Percentiles rank a stretch among this genome's conserved stretches.
These are phyloP conservation scores for Pythium monospermum DNA, from an alignment of 352 stramenopile genomes.

Conservation along the genomic window DNA sequence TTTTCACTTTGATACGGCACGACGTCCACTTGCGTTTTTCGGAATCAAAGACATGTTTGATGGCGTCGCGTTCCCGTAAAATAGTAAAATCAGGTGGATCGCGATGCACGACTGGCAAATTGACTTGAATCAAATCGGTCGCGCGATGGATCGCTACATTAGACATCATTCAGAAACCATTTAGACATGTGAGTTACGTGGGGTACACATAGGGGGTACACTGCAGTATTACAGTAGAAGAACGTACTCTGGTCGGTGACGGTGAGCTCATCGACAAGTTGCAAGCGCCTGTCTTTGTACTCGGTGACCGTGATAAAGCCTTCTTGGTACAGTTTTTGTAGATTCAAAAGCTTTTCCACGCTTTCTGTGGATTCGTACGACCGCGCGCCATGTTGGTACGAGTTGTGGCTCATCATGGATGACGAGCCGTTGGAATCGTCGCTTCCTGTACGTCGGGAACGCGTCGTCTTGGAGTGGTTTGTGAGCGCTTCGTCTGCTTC, in stretches of 20 bases:
- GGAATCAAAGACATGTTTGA: conserved; percentile 80
- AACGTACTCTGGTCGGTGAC: conserved; percentile 52
- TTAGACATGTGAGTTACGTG: too few species aligned
- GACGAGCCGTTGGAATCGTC: conserved; percentile 15
- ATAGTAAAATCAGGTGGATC: conserved; percentile 58
- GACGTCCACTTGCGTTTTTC: conserved; percentile 70
- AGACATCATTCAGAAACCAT: conserved; percentile 9
- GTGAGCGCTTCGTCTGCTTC: conserved; percentile 1
- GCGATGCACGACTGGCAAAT: conserved; percentile 54
- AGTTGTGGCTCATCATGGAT: conserved; percentile 10
- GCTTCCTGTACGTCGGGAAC: conserved; percentile 6
- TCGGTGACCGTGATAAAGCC: conserved; percentile 80
- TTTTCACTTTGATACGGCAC: conserved; percentile 63
- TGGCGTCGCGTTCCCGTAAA: conserved; percentile 57
- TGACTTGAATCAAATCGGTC: conserved; percentile 46
- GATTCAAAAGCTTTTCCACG: conserved; percentile 58
- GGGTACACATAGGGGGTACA: too few species aligned
- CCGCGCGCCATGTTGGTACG: conserved; percentile 7
- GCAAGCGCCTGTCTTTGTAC: conserved; percentile 60
- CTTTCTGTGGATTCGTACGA: conserved; percentile 28
- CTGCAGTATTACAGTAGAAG: too few species aligned
- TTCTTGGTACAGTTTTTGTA: conserved; percentile 72
- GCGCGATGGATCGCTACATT: conserved; percentile 48
- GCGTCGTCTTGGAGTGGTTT: not conserved
- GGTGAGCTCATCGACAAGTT: conserved; percentile 58